These are phyloP conservation scores for Leucosporidium yakuticum DNA, from an alignment of 768 basidiomycete genomes.

Conservation along the genomic window DNA sequence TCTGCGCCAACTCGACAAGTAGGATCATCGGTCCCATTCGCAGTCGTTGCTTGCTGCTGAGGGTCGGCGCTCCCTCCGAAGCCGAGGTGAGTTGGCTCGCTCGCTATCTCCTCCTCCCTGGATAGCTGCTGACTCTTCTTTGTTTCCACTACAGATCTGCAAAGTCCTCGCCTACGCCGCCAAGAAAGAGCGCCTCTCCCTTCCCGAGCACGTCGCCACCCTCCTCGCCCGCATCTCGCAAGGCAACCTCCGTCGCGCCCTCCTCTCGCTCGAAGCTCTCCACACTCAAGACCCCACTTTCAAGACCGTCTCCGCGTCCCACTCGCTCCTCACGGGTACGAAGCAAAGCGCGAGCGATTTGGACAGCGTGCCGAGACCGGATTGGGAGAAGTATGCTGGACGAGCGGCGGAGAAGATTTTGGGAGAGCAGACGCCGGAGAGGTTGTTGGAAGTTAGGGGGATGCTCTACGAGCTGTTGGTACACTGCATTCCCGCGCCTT, in stretches of 20 bases:
- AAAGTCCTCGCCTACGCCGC: conserved; percentile 72
- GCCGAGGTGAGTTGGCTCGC: conserved; percentile 57
- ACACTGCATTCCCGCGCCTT: conserved; percentile 91
- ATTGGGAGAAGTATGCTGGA: conserved; percentile 96
- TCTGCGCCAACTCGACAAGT: conserved; percentile 92
- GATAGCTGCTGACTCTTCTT: too few relatives aligned
- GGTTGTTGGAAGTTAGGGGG: conserved; percentile 82
- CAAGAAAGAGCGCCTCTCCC: conserved; percentile 65
- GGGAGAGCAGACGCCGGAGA: conserved; percentile 77
- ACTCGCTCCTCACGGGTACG: conserved; percentile 29
- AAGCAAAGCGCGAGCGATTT: conserved; percentile 23
- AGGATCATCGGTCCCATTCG: conserved; percentile 94
- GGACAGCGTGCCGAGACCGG: conserved; percentile 63
- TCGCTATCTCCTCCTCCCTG: neutral
- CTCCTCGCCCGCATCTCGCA: conserved; percentile 72
- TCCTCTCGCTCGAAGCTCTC: conserved; percentile 88
- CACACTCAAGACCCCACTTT: conserved; percentile 69
- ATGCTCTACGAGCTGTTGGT: conserved; percentile 93
- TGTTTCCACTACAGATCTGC: conserved; percentile 57
- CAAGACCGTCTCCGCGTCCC: conserved; percentile 22
- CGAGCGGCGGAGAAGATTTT: conserved; percentile 87
- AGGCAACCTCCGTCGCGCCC: conserved; percentile 89
- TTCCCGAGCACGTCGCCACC: conserved; percentile 69
- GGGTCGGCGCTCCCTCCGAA: conserved; percentile 77
- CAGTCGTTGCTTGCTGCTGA: conserved; percentile 85